These are phyloP conservation scores for Scytalidium sp. DNA, from an alignment of 2,329 filamentous ascomycete species.

Conservation along the genomic window DNA sequence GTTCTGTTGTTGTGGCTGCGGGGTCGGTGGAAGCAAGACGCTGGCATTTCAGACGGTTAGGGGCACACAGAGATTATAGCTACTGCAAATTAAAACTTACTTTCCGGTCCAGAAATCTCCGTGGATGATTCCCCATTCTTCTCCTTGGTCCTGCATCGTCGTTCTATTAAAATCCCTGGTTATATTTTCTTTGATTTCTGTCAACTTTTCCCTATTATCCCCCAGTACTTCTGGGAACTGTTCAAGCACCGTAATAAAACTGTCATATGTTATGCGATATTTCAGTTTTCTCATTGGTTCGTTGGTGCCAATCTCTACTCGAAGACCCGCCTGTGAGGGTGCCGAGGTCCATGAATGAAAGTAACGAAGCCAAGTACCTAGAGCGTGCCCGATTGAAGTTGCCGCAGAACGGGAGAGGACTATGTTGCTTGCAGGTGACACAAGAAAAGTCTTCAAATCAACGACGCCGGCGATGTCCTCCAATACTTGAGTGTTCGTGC, in stretches of 20 bases:
- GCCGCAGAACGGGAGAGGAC: constrained; percentile 28
- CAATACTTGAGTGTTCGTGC: constrained; percentile 48
- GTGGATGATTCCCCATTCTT: constrained; percentile 40
- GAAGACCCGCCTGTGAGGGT: constrained; percentile 25
- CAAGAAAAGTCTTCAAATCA: constrained; percentile 44
- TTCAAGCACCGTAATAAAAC: constrained; percentile 38
- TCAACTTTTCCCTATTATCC: constrained; percentile 39
- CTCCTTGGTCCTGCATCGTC: not conserved
- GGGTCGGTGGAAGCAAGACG: constrained; percentile 38
- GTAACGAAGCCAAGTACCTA: constrained; percentile 47
- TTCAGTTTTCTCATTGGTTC: constrained; percentile 47
- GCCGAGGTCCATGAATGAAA: constrained; percentile 26
- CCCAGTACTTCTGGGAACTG: constrained; percentile 42
- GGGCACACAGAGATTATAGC: not conserved
- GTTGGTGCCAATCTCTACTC: constrained; percentile 38
- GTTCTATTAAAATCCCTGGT: constrained; percentile 35
- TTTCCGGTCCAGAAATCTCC: constrained; percentile 63
- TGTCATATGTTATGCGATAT: constrained; percentile 43
- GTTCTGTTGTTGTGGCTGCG: constrained; percentile 27
- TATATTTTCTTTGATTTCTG: constrained; percentile 41
- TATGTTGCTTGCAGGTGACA: constrained; percentile 10
- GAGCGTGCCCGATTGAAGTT: constrained; percentile 43
- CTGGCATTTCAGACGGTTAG: constrained; percentile 23
- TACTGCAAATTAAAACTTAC: constrained; percentile 26
- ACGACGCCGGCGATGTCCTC: constrained; percentile 46